phyloP scores from a whole-genome alignment of 2,329 filamentous ascomycete genomes.

The Tolypocladium paradoxum region DNA sequence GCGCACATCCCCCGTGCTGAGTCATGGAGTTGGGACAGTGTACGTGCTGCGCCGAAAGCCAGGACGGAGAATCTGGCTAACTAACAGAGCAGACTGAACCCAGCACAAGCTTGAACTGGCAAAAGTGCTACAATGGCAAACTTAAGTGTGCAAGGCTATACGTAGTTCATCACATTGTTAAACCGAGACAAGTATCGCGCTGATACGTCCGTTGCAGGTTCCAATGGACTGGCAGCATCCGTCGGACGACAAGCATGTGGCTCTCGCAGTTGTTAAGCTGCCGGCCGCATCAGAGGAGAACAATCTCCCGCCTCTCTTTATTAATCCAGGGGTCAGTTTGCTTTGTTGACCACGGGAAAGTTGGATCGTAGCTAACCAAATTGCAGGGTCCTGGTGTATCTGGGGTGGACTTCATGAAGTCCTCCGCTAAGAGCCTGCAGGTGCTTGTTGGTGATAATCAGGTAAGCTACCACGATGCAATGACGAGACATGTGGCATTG shows the following conservation, averaged over 20 bases:
- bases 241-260: conserved; percentile 14
- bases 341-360: background rate
- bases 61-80: no score
- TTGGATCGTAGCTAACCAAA: background rate
- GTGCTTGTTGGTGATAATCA: conserved; percentile 35
- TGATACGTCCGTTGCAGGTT: conserved; percentile 18
- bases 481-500: background rate
- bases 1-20: no score
- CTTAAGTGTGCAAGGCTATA: conserved; percentile 23
- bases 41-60: no score
- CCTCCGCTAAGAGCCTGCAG: conserved; percentile 26
- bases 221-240: conserved; percentile 24
- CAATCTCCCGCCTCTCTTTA: conserved; percentile 18
- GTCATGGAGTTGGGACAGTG: no score
- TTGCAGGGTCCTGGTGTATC: conserved; percentile 37
- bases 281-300: conserved; percentile 16
- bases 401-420: conserved; percentile 24
- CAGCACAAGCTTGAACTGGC: conserved; percentile 9
- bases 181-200: no score
- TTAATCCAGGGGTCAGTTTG: conserved; percentile 21
- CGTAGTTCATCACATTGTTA: conserved; percentile 5
- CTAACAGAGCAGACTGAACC: conserved; percentile 27
- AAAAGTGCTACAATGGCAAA: background rate
- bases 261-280: conserved; percentile 20
- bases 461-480: no score